Evolutionary conservation across 2,329 filamentous ascomycete species (phyloP), one percentile per base, ranked within the genome.

Genomic region (Graphium sp.): DNA sequence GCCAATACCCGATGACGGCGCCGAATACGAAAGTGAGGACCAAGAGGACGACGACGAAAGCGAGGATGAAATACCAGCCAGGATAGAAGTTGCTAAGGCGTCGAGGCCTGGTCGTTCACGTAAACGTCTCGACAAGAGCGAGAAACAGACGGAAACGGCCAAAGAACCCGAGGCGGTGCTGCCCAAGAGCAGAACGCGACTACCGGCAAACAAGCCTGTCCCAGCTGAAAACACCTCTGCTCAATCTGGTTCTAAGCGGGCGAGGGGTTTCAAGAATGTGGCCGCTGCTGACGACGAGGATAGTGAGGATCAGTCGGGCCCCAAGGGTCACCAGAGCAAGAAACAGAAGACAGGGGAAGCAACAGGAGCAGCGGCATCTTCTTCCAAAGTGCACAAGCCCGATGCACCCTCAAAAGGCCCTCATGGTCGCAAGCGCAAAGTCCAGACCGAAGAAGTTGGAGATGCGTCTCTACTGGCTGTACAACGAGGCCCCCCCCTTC

Each of bases 401-500:
- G n/a, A n/a, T n/a, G n/a, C n/a, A n/a, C n/a, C n/a, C n/a, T n/a
- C n/a, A n/a, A n/a, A n/a, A n/a, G n/a, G n/a, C n/a, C n/a, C n/a
- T n/a, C n/a, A n/a, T n/a, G 40, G 37, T 30, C 27, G 31, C 18
- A 39, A 46, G 37, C 34, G 37, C 33, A 41, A 48, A 35, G 33
- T 34, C 39, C 14, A 40, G 9, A 25, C 34, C 18, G 54, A 52
- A n/a, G 47, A 48, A 4, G 48, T 55, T 3, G 55, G 50, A 3
- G 65, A 67, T 20, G 53, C 57, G 6, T 61, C 57, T 0, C 47
- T 58, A 10, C 42, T 55, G 15, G 60, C 59, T 4, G 49, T 68
- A 7, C 62, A 66, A 21, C 60, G 60, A 7, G 62, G 62, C 0
- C 66, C 66, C 2, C 66, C 66, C 0, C 50, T 70, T 29, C 66